Base-by-base conservation (phyloP, 805 yeast genomes). In the Metschnikowia cubensis region DNA sequence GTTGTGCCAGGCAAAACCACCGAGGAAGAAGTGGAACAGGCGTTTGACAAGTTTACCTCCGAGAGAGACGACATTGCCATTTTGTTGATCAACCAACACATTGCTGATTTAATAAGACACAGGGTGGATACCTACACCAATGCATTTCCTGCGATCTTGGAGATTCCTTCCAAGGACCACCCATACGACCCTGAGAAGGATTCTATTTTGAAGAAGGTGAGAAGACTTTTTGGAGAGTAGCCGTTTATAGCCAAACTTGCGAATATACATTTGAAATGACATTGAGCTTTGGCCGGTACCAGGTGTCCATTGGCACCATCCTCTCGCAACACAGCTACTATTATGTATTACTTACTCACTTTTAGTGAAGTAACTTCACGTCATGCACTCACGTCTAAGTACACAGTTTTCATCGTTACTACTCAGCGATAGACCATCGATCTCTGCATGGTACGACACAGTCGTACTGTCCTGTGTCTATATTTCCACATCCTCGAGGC, bases 101-200 rank as follows among this genome's bases (percentile, higher is more conserved):
- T 94, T 57, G 98, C 99, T 15, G 98, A 94, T 62, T 79, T 82
- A 59, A 92, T 94, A 50, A 80, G 99, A 68, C 77, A 77, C 57
- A 78, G 79, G 57, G 89, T 94, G 42, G 99, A 94, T 62, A 77
- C 81, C 43, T 94, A 80, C 71, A 83, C 95, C 15, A 82, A 84
- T 56, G 96, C 99, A 10, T 94, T 94, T 70, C 99, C 99, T 7
- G 97, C 99, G 2, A 82, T 94, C 43, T 76, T 94, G 63, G 99
- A 94, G 71, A 94, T 94, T 54, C 99, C 99, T 25, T 89, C 97
- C 14, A 94, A 94, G 74, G 99, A 94, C 65, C 98, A 94, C 68
- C 98, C 99, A 20, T 94, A 94, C 68, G 96, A 94, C 68, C 99
- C 99, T 18, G 98, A 92, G 68, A 94, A 92, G 82, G 99, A 94